Percentiles rank a stretch among this genome's conserved stretches.
These are phyloP conservation scores for Ceratocystiopsis minuta DNA, from an alignment of 2,329 filamentous ascomycete genomes.

Conservation along the genomic window DNA sequence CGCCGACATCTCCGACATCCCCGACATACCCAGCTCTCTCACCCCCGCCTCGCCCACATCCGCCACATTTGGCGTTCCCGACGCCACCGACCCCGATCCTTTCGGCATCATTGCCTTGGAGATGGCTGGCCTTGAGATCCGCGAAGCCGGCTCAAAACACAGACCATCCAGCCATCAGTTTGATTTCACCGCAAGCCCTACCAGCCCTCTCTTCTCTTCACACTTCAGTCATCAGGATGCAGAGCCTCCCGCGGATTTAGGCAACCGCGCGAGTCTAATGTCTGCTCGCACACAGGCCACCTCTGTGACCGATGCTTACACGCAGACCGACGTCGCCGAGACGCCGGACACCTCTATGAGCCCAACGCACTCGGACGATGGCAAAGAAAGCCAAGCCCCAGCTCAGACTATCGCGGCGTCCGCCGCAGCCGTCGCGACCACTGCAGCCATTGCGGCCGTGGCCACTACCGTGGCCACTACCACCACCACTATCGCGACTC, in stretches of 20 bases:
- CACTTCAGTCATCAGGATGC: constrained; percentile 41
- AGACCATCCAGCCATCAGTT: constrained; percentile 65
- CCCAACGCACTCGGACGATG: constrained; percentile 31
- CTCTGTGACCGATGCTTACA: constrained; percentile 51
- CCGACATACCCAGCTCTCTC: constrained; percentile 15
- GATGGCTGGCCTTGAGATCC: constrained; percentile 73
- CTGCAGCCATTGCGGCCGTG: not conserved
- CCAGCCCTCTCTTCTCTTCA: constrained; percentile 44
- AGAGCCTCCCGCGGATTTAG: constrained; percentile 13
- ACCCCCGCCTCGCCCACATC: constrained; percentile 17
- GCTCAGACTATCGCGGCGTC: not conserved
- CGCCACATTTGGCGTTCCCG: constrained; percentile 52
- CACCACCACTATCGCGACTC: no score
- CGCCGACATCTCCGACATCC: constrained; percentile 31
- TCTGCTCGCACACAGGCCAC: constrained; percentile 50
- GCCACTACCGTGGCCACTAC: not conserved
- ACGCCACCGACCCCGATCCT: constrained; percentile 69
- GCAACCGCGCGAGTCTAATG: constrained; percentile 59
- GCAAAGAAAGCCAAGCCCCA: constrained; percentile 15
- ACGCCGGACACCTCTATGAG: constrained; percentile 38
- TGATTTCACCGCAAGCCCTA: constrained; percentile 60
- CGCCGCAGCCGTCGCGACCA: not conserved
- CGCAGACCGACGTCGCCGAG: constrained; percentile 38
- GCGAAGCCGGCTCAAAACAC: constrained; percentile 65
- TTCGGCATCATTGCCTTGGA: constrained; percentile 85